Percentiles rank a stretch among this genome's conserved stretches.
These are phyloP conservation scores for Cajanus cajan DNA, from an alignment of 306 rosid species.

Conservation along the genomic window DNA sequence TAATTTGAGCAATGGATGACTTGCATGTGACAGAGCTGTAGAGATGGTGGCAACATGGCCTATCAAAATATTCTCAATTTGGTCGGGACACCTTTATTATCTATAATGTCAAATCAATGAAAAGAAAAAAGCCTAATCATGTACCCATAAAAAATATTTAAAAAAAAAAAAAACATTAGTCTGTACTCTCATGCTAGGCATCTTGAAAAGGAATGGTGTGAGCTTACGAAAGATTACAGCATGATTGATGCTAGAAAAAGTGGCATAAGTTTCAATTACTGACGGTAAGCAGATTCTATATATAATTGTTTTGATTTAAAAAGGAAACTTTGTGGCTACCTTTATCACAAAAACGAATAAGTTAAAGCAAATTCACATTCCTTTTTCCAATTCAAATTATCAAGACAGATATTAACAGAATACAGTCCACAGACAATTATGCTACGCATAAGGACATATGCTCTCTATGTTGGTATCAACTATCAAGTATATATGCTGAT, in stretches of 20 bases:
- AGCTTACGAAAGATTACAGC: slow-evolving; percentile 28
- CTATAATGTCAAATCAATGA: not conserved
- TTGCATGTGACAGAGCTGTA: not conserved
- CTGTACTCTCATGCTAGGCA: not conserved
- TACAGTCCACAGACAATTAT: slow-evolving; percentile 46
- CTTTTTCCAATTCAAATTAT: slow-evolving; percentile 26
- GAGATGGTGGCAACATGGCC: not conserved
- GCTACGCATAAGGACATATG: slow-evolving; percentile 32
- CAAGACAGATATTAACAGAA: slow-evolving; percentile 31
- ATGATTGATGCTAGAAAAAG: slow-evolving; percentile 36
- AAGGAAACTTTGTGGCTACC: slow-evolving; percentile 23
- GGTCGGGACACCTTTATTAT: slow-evolving; percentile 5
- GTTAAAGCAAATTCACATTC: slow-evolving; percentile 49
- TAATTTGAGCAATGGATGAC: not conserved
- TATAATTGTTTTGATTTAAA: slow-evolving; percentile 38
- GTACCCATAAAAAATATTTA: not conserved
- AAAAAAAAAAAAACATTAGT: not conserved
- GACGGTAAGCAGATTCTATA: slow-evolving; percentile 31
- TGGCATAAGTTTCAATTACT: slow-evolving; percentile 34
- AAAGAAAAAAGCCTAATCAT: not conserved
- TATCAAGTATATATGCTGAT: slow-evolving; percentile 38
- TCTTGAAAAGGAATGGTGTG: slow-evolving; percentile 25
- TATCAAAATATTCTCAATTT: slow-evolving; percentile 13
- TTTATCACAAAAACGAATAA: slow-evolving; percentile 40
- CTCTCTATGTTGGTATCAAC: slow-evolving; percentile 38